Evolutionary conservation across 768 basidiomycete genomes (phyloP).

Genomic region (Pleurotus platypus): DNA sequence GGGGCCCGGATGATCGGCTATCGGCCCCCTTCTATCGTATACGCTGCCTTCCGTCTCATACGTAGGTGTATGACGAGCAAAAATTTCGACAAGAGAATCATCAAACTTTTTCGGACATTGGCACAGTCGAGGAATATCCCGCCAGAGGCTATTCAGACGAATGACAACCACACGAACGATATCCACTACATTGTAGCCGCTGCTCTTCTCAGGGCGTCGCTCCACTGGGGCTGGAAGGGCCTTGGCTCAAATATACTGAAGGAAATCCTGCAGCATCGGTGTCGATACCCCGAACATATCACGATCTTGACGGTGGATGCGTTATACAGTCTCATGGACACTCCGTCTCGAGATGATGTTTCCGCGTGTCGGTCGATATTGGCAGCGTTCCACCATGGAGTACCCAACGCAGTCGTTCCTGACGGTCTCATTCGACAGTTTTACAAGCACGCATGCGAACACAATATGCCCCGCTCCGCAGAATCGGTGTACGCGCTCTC

Average conservation of each 20-base stretch:
- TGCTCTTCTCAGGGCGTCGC: conserved; percentile 46
- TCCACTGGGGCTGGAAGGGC: conserved; percentile 51
- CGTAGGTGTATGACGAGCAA: conserved; percentile 35
- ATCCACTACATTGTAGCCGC: conserved; percentile 45
- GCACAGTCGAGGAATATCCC: conserved; percentile 43
- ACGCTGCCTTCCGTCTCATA: conserved; percentile 38
- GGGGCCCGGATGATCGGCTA: conserved; percentile 28
- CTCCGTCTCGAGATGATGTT: conserved; percentile 31
- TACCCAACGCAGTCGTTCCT: conserved; percentile 30
- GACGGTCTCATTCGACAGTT: conserved; percentile 40
- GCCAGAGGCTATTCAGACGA: conserved; percentile 36
- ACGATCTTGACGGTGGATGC: conserved; percentile 37
- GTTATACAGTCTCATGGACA: conserved; percentile 38
- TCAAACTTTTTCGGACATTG: conserved; percentile 48
- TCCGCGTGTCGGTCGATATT: conserved; percentile 39
- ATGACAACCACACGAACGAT: conserved; percentile 32
- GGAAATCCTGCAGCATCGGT: conserved; percentile 17
- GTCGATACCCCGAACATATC: conserved; percentile 18
- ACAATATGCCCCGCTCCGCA: conserved; percentile 30
- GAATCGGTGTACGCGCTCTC: conserved; percentile 44
- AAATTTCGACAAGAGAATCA: conserved; percentile 24
- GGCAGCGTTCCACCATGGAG: conserved; percentile 27
- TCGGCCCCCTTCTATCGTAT: conserved; percentile 32
- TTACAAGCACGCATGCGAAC: conserved; percentile 35
- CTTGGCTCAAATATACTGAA: conserved; percentile 38